Conservation (phyloP, 2,329 filamentous ascomycete genomes). For the Dissoconium aciculare region DNA sequence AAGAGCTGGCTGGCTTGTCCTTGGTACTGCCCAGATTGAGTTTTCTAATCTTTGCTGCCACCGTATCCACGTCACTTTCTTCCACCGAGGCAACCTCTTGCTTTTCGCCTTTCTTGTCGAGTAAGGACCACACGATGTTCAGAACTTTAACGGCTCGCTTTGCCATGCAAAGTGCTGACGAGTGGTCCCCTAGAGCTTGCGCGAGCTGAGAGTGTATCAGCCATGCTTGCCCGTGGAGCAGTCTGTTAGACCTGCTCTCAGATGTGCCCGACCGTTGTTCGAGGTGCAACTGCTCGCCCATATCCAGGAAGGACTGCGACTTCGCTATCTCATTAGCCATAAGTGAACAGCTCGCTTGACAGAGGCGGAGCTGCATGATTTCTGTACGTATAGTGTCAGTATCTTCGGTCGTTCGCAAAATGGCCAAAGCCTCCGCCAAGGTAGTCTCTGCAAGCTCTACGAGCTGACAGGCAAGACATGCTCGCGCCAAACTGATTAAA, state of each 20-base stretch:
- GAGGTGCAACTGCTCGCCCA: conserved; percentile 6
- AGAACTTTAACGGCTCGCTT: conserved; percentile 17
- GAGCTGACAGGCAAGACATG: too few relatives aligned
- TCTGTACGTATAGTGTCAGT: too few relatives aligned
- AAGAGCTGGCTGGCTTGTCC: conserved; percentile 5
- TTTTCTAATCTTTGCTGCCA: conserved; percentile 20
- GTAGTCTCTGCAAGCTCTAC: too few relatives aligned
- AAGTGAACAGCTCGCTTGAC: too few relatives aligned
- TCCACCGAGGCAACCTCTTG: conserved; percentile 11
- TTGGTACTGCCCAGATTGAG: conserved; percentile 24
- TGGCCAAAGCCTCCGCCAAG: too few relatives aligned
- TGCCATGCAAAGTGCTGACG: conserved; percentile 16
- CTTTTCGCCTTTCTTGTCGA: conserved; percentile 7
- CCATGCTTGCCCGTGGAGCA: conserved; percentile 17
- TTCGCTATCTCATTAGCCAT: too few relatives aligned
- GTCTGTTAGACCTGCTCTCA: conserved; percentile 13
- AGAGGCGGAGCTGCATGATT: too few relatives aligned
- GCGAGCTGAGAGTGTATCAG: conserved; percentile 16
- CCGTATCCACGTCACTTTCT: conserved; percentile 2
- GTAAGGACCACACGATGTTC: conserved; percentile 17
- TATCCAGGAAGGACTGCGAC: too few relatives aligned
- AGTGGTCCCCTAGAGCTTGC: conserved; percentile 7
- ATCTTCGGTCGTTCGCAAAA: too few relatives aligned
- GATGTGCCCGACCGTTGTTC: conserved; percentile 9
- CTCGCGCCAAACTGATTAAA: too few relatives aligned